Base-by-base conservation (phyloP, 176 grass and related monocot genomes). In the Rhipidocladum racemiflorum region DNA sequence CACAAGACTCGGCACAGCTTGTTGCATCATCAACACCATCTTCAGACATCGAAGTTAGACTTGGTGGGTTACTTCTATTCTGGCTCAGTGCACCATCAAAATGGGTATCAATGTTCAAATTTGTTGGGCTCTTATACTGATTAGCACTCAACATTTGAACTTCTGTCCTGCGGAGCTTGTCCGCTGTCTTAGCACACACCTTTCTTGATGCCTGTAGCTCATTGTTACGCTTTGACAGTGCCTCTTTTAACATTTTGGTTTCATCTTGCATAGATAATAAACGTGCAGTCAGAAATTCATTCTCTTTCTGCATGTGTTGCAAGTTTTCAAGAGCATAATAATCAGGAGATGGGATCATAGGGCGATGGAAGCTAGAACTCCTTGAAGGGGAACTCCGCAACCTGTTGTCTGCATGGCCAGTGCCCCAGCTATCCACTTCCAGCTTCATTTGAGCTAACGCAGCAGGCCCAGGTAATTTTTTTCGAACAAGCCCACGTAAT, bases 361-460 rank as follows among this genome's bases (percentile, higher is more conserved):
- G 65, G 53, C 76, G 82, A 83, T 92, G 82, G 70, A 87, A 78
- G 54, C 69, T 68, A 43, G 74, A 69, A 81, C 80, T 94, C 90
- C 85, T 92, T 68, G 89, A 82, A 77, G 91, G 93, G 28, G 97
- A 93, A 46, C 87, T 68, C 8, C 97, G 80, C 20, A 96, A 78
- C 88, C 91, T 98, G 57, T 68, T 92, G 29, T 96, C 97, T 69
- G 89, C 91, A 69, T 85, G 86, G 29, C 91, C 92, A 81, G 91
- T 90, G 42, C 97, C 91, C 77, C 95, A 40, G 85, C 85, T 99
- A 81, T 96, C 97, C 71, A 99, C 97, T 80, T 99, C 97, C 87
- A 99, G 83, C 82, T 99, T 99, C 97, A 99, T 99, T 81, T 99
- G 97, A 78, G 97, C 91, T 72, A 99, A 81, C 83, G 97, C 97